Evolutionary conservation across 345 rosid genomes (phyloP), one percentile per base, ranked within the genome.

Genomic region (Citrus australasica): DNA sequence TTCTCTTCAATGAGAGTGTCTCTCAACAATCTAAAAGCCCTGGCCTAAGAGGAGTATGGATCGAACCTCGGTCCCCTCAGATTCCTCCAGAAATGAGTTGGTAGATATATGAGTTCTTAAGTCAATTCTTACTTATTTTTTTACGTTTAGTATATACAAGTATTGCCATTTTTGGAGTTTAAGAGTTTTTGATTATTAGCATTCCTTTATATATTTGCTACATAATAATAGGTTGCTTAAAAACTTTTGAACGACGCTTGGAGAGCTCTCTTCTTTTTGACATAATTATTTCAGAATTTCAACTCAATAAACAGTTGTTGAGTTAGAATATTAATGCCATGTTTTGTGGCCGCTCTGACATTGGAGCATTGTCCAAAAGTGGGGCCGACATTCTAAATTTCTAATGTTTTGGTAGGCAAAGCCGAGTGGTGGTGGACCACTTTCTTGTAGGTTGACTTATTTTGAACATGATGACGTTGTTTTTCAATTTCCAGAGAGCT

Each of bases 21-120:
- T 30, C 75, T 62, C 21, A 38, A 38, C 64, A 60, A 55, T 62
- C 72, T 30, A 68, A 16, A 32, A n/a, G 42, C 56, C 40, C 30
- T 5, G 11, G 3, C 40, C 56, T 68, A 2, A 80, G 71, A 67
- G 86, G 86, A 46, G 78, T 81, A 1, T 81, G 86, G 86, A 27
- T 83, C 30, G 73, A 75, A 46, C 86, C 86, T n/a, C 79, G 83
- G 40, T 83, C 78, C 81, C 55, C 61, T 27, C 70, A 67, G 16
- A 46, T 83, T 69, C 30, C 77, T 4, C 40, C 25, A 24, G 66
- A 55, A 2, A 67, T 68, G 25, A 67, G 58, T 22, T 76, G 85
- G 85, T 77, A 64, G 62, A 30, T 65, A 27, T 38, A 40, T 22
- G 56, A 9, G 16, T 4, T 42, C n/a, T n/a, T 21, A 16, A 74